phyloP scores from a whole-genome alignment of 31 red algal genomes.

The Odonthalia washingtoniensis region DNA sequence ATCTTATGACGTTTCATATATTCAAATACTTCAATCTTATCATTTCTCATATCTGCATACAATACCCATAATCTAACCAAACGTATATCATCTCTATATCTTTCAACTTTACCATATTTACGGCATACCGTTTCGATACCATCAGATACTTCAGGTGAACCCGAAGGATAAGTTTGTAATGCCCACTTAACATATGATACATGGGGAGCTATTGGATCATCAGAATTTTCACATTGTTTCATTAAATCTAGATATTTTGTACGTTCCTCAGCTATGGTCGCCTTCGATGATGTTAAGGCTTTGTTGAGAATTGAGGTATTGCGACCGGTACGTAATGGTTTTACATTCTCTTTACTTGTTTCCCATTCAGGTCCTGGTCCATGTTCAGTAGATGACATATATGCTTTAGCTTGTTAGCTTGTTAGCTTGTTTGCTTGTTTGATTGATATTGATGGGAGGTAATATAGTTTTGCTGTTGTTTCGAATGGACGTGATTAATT shows the following conservation, averaged over 20 bases:
- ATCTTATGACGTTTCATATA: conserved; percentile 75
- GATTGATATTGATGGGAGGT: too few relatives aligned
- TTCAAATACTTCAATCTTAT: conserved; percentile 80
- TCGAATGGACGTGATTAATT: too few relatives aligned
- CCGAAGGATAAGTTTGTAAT: conserved; percentile 55
- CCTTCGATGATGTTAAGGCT: conserved; percentile 25
- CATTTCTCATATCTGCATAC: conserved; percentile 69
- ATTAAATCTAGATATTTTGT: conserved; percentile 56
- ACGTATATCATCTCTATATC: conserved; percentile 67
- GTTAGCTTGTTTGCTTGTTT: too few relatives aligned
- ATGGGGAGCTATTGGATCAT: conserved; percentile 68
- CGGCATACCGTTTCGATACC: conserved; percentile 67
- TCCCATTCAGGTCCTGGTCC: too few relatives aligned
- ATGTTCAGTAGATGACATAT: too few relatives aligned
- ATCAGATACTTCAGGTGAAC: conserved; percentile 52
- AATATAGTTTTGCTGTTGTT: too few relatives aligned
- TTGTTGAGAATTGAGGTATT: conserved; percentile 49
- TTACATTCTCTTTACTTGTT: conserved; percentile 78
- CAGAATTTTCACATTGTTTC: conserved; percentile 35
- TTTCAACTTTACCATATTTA: conserved; percentile 41
- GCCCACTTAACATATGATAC: conserved; percentile 60
- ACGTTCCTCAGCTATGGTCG: conserved; percentile 36
- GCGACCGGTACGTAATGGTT: conserved; percentile 59
- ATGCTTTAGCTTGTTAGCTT: too few relatives aligned
- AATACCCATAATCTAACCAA: conserved; percentile 85